Conservation (phyloP, 805 yeast species). For the Candida lessepsii region DNA sequence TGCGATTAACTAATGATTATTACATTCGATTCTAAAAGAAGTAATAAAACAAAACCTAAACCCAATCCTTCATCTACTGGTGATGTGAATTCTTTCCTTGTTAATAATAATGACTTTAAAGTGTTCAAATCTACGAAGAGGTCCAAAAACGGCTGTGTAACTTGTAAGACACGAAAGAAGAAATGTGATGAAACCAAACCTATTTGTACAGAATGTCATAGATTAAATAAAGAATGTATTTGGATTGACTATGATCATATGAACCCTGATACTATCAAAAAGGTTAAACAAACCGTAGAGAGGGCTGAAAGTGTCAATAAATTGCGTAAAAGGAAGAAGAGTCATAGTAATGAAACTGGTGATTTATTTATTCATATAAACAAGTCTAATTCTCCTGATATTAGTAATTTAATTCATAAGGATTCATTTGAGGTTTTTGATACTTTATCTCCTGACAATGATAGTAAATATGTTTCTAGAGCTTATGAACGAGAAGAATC, state of each 20-base stretch:
- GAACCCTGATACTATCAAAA: slow-evolving; percentile 38
- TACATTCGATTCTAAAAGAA: slow-evolving; percentile 20
- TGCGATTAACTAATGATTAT: slow-evolving; percentile 17
- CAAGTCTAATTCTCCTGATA: slow-evolving; percentile 10
- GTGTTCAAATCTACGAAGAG: slow-evolving; percentile 9
- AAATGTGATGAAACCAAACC: slow-evolving; percentile 54
- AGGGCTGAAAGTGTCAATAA: slow-evolving; percentile 41
- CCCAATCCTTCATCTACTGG: not conserved
- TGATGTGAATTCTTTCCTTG: slow-evolving; percentile 1
- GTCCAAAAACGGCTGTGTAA: slow-evolving; percentile 61
- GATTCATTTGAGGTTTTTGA: slow-evolving; percentile 3
- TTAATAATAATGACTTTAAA: slow-evolving; percentile 5
- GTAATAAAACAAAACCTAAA: not conserved
- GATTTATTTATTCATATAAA: not conserved
- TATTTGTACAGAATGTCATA: slow-evolving; percentile 47
- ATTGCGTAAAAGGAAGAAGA: slow-evolving; percentile 36
- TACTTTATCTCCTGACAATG: slow-evolving; percentile 5
- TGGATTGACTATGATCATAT: slow-evolving; percentile 45
- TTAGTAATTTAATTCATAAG: slow-evolving; percentile 5
- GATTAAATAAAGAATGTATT: slow-evolving; percentile 47
- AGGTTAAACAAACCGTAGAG: slow-evolving; percentile 36
- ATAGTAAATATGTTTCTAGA: not conserved
- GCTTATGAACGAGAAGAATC: not conserved
- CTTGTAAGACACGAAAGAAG: slow-evolving; percentile 66
- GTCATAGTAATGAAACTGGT: not conserved